Conservation (phyloP, 805 yeast species). For the Metschnikowia rubicola region DNA sequence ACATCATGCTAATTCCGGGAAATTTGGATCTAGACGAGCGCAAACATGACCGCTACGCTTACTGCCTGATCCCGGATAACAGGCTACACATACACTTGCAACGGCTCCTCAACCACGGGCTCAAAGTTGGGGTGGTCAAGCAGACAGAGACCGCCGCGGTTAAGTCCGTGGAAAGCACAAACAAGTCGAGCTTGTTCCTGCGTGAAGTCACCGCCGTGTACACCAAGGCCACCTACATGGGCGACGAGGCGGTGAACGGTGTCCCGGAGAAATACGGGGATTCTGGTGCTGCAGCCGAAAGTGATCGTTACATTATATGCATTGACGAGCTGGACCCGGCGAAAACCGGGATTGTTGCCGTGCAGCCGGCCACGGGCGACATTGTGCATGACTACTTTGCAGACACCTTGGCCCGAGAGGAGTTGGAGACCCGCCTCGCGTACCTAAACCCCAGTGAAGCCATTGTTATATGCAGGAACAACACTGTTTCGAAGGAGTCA, state of each 20-base stretch:
- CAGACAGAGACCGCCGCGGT: constrained; percentile 81
- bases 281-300: constrained; percentile 15
- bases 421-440: constrained; percentile 68
- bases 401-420: constrained; percentile 55
- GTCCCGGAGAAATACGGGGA: background rate
- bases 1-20: constrained; percentile 73
- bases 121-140: constrained; percentile 82
- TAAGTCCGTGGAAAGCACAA: constrained; percentile 52
- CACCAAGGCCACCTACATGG: constrained; percentile 82
- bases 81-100: constrained; percentile 74
- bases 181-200: constrained; percentile 51
- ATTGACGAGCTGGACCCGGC: constrained; percentile 26
- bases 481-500: constrained; percentile 31
- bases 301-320: constrained; percentile 44
- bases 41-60: constrained; percentile 59
- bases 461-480: constrained; percentile 40
- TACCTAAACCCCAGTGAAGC: constrained; percentile 80
- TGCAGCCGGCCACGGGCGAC: constrained; percentile 73
- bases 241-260: constrained; percentile 36
- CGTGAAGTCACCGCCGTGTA: constrained; percentile 68
- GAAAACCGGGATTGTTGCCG: constrained; percentile 49
- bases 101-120: constrained; percentile 65
- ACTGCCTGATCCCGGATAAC: constrained; percentile 80
- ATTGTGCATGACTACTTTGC: constrained; percentile 66
- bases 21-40: constrained; percentile 52